phyloP scores from a whole-genome alignment of 257 asterid species.

The Nicotiana obtusifolia region DNA sequence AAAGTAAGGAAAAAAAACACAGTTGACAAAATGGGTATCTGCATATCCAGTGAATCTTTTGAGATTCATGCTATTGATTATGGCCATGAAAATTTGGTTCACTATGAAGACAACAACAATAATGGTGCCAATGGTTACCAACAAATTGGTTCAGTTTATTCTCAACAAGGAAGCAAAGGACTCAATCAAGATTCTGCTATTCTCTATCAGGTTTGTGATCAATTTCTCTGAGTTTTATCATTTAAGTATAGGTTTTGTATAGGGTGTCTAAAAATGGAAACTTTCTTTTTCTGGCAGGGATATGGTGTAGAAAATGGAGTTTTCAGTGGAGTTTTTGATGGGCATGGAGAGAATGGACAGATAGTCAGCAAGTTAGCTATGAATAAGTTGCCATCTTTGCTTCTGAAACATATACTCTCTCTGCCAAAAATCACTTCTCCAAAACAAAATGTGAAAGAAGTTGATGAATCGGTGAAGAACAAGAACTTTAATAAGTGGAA shows the following conservation, averaged over 20 bases:
- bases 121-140: conserved; percentile 9
- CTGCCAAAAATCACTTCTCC: conserved; percentile 24
- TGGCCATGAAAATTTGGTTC: conserved; percentile 55
- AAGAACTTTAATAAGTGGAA: conserved; percentile 52
- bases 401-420: conserved; percentile 43
- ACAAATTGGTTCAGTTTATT: conserved; percentile 47
- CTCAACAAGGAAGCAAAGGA: conserved; percentile 68
- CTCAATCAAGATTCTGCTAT: conserved; percentile 69
- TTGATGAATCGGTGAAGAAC: conserved; percentile 20
- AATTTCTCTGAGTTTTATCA: not conserved
- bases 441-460: conserved; percentile 11
- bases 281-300: conserved; percentile 36
- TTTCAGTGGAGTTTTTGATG: conserved; percentile 71
- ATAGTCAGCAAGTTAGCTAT: conserved; percentile 58
- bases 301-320: conserved; percentile 64
- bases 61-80: conserved; percentile 50
- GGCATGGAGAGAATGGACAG: conserved; percentile 80
- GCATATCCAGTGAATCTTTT: conserved; percentile 56
- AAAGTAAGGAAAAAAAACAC: conserved; percentile 14
- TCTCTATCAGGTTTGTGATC: conserved; percentile 53
- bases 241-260: not conserved
- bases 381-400: conserved; percentile 56
- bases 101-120: conserved; percentile 19
- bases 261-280: not conserved
- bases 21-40: conserved; percentile 40